Base-by-base conservation (phyloP, 2,329 filamentous ascomycete species). In the Ophiostoma angusticollis region DNA sequence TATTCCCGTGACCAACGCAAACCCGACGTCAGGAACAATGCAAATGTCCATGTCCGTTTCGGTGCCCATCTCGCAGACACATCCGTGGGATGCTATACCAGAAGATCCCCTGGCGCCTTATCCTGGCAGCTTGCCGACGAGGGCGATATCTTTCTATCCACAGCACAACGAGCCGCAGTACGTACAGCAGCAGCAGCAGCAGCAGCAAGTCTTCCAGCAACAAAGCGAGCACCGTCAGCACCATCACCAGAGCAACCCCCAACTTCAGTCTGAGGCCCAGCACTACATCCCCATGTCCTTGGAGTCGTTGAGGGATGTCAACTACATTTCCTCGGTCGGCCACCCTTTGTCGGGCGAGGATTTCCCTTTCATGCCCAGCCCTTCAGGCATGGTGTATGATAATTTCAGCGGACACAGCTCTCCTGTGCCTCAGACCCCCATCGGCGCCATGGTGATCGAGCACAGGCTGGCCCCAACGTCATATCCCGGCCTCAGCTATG, bases 251-350 rank as follows among this genome's bases (percentile, higher is more conserved):
- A 37, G 39, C 11, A 30, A 44, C 21, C 64, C 49, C 56, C 57
- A 67, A 45, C 53, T 57, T 43, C 49, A 45, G n/a, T n/a, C n/a
- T n/a, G n/a, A n/a, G 46, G 60, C 42, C 43, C 60, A 48, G 5
- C 68, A 71, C 22, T 60, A 64, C 32, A 59, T 74, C 22, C 69
- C 70, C 1, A 65, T 68, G 0, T 71, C 70, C 1, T 61, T 74
- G 40, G 73, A 77, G 47, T 70, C 73, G 3, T 62, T 78, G 40
- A 76, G 71, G 52, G 74, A 78, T 19, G 66, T 71, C 42, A 73
- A 78, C 50, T 78, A 78, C 57, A 45, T 75, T 61, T 67, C 67
- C 45, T 57, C 71, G 8, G 62, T 78, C 47, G 67, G 64, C 53
- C 72, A 74, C 37, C 60, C 65, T 2, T 70, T 66, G 45, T 58